These are phyloP conservation scores for Candida sphagnicola DNA, from an alignment of 805 yeast genomes.

Conservation along the genomic window DNA sequence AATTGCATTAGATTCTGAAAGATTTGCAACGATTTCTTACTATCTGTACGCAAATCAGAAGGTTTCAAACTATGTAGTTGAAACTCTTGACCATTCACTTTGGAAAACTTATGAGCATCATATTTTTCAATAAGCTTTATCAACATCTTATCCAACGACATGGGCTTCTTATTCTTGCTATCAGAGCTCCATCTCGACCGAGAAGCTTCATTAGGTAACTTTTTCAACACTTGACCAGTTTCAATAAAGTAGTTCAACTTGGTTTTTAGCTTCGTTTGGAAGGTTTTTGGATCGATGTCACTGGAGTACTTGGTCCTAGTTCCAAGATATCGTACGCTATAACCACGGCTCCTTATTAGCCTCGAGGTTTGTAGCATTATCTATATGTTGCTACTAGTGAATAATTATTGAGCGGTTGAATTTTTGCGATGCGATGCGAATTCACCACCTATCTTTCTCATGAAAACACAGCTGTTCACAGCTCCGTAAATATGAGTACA, in stretches of 20 bases:
- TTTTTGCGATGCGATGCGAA: not conserved
- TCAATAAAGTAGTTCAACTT: conserved; percentile 3
- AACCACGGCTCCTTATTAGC: not conserved
- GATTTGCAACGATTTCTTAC: conserved; percentile 15
- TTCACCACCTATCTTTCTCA: not conserved
- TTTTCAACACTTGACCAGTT: conserved; percentile 3
- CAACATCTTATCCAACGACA: conserved; percentile 18
- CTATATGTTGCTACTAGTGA: not conserved
- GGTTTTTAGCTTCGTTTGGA: conserved; percentile 2
- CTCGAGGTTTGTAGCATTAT: not conserved
- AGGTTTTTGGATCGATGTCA: not conserved
- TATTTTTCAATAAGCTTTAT: conserved; percentile 25
- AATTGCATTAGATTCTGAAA: conserved; percentile 27
- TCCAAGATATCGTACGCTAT: not conserved
- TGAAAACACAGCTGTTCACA: no score
- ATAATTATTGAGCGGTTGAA: not conserved
- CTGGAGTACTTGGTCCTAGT: not conserved
- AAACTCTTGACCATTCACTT: conserved; percentile 20
- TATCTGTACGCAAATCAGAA: conserved; percentile 18
- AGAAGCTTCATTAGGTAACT: conserved; percentile 10
- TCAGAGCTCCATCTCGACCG: not conserved
- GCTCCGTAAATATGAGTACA: not conserved
- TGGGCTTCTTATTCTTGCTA: conserved; percentile 3
- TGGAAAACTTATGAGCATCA: conserved; percentile 22
- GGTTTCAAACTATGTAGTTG: conserved; percentile 19